A percentile compares a stretch with the other conserved stretches of the same genome.
Conservation (phyloP, 1,284 basidiomycete genomes). For the Ustilago lituana region DNA sequence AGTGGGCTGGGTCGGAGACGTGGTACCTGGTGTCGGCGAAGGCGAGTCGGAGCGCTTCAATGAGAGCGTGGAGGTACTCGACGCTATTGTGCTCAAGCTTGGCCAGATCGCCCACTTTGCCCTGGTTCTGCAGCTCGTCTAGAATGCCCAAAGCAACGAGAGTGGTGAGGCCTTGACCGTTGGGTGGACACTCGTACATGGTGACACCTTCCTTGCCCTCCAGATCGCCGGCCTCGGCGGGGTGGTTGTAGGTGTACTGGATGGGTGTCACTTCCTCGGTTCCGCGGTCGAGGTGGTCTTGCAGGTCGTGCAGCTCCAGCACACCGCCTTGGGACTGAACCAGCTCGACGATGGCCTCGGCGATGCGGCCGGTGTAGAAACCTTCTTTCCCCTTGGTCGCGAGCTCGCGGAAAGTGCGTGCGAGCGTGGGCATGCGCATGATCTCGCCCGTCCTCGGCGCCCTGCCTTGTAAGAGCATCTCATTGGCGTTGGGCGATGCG, state of each 20-base stretch:
- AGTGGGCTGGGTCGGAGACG: conserved; percentile 83
- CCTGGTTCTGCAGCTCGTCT: conserved; percentile 81
- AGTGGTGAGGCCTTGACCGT: conserved; percentile 94
- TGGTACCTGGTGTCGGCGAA: conserved; percentile 86
- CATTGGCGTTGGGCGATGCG: conserved; percentile 81
- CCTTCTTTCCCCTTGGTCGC: conserved; percentile 85
- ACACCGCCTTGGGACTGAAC: conserved; percentile 80
- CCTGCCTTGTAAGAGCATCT: conserved; percentile 80
- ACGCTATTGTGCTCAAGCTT: conserved; percentile 87
- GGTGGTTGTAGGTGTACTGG: conserved; percentile 79
- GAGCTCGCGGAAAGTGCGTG: conserved; percentile 81
- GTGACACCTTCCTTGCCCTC: conserved; percentile 71
- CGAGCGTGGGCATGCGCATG: conserved; percentile 75
- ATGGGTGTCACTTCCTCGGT: conserved; percentile 87
- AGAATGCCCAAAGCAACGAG: conserved; percentile 90
- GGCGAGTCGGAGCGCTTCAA: conserved; percentile 81
- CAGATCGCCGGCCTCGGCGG: conserved; percentile 33
- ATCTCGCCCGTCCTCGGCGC: conserved; percentile 73
- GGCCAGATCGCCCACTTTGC: conserved; percentile 76
- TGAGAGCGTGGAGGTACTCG: conserved; percentile 85
- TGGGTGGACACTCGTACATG: conserved; percentile 80
- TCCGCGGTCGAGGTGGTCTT: conserved; percentile 72
- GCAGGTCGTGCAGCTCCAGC: conserved; percentile 88
- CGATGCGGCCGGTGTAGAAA: conserved; percentile 89
- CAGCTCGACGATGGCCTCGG: conserved; percentile 84